A percentile compares a stretch with the other conserved stretches of the same genome.
Conservation (phyloP, 192 early-diverging fungal species). For the Rhizophagus clarus region DNA sequence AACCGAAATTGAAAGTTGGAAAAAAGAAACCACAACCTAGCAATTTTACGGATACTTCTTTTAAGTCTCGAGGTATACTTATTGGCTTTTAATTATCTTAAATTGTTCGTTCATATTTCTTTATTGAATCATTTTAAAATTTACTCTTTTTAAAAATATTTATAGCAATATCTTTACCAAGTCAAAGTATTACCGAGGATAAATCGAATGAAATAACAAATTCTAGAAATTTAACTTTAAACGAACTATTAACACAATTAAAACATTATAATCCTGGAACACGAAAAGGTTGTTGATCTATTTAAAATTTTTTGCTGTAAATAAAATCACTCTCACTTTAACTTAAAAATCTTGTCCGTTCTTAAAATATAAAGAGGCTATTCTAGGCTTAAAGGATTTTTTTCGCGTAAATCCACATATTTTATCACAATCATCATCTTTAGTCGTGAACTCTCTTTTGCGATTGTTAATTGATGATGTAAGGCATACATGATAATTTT, state of each 20-base stretch:
- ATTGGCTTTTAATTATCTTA: not conserved
- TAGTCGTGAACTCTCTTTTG: conserved; percentile 51
- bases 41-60: conserved; percentile 82
- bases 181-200: conserved; percentile 77
- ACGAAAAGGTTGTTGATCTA: conserved; percentile 45
- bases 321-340: not conserved
- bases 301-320: too few species aligned
- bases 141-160: not conserved
- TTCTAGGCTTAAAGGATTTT: conserved; percentile 51
- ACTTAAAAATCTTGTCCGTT: too few species aligned
- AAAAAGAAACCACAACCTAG: conserved; percentile 77
- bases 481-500: not conserved
- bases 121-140: not conserved
- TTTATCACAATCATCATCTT: conserved; percentile 45
- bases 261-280: conserved; percentile 74
- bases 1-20: conserved; percentile 91
- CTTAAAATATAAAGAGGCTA: conserved; percentile 47
- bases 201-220: conserved; percentile 73
- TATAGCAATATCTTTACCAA: conserved; percentile 73
- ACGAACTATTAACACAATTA: conserved; percentile 72
- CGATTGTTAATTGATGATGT: conserved; percentile 57
- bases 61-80: conserved; percentile 69
- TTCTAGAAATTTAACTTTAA: conserved; percentile 74
- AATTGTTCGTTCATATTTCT: not conserved
- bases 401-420: conserved; percentile 47